phyloP scores from a whole-genome alignment of 108 stramenopile species.

The Fragilaria crotonensis region DNA sequence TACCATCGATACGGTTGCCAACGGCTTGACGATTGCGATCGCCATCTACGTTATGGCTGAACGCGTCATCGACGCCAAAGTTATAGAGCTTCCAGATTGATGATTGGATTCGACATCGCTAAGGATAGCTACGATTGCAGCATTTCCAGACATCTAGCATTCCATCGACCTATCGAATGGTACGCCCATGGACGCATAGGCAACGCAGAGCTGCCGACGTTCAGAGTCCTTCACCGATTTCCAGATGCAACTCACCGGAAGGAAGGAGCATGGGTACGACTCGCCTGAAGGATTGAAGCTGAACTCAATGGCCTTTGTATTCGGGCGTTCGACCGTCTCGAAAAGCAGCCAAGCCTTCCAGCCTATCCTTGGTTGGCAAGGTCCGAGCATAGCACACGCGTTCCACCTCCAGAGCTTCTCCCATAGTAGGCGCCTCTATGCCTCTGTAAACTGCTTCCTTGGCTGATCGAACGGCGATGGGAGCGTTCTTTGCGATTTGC shows the following conservation, averaged over 20 bases:
- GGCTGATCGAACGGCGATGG: conserved; percentile 65
- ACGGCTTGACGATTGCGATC: conserved; percentile 16
- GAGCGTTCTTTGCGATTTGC: conserved; percentile 61
- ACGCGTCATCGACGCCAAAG: conserved; percentile 39
- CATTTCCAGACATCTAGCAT: too few relatives aligned
- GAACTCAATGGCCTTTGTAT: conserved; percentile 48
- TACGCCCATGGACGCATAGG: too few relatives aligned
- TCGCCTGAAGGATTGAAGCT: too few relatives aligned
- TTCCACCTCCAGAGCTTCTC: conserved; percentile 60
- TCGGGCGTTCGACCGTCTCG: conserved; percentile 54
- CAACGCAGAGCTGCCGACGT: too few relatives aligned
- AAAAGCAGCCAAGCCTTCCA: conserved; percentile 75
- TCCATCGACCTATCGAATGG: too few relatives aligned
- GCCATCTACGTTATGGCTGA: conserved; percentile 17
- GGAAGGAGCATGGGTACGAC: too few relatives aligned
- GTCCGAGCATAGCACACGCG: conserved; percentile 41
- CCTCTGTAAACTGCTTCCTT: conserved; percentile 70
- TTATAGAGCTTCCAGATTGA: conserved; percentile 22
- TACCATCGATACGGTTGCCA: conserved; percentile 23
- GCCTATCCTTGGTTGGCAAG: conserved; percentile 56
- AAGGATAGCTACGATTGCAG: too few relatives aligned
- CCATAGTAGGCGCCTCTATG: conserved; percentile 25
- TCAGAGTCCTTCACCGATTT: too few relatives aligned
- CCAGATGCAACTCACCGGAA: too few relatives aligned
- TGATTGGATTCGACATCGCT: background rate